Base-by-base conservation (phyloP, 2,329 filamentous ascomycete species). In the Cladosporium sp. region DNA sequence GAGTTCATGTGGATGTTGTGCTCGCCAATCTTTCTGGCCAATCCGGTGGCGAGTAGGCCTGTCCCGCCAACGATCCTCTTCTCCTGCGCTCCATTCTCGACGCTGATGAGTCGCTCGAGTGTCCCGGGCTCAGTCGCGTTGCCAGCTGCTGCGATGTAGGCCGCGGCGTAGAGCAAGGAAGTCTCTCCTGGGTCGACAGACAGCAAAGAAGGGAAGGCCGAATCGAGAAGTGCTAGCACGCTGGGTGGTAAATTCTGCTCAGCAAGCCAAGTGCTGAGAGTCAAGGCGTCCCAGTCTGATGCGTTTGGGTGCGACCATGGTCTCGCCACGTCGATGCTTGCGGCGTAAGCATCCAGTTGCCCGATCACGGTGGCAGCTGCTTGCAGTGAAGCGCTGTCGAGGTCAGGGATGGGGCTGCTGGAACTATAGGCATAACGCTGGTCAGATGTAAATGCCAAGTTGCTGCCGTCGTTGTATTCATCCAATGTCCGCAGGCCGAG, bases 401-500 rank as follows among this genome's bases (percentile, higher is more conserved):
- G 15, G 17, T 50, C 47, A 17, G 30, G 25, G 12, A 28, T 50
- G 17, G 47, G 28, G 14, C 49, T 42, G 9, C 17, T 43, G 39
- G 59, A 42, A 22, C 56, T 50, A 37, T 55, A 61, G 14, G 19
- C 42, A 19, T 47, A 5, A 4, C 25, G 36, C 20, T 51, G n/a
- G 20, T 25, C 36, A 20, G 30, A 36, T n/a, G 54, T 11, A n/a
- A 55, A 55, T 15, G 58, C 42, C 19, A 61, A 34, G 20, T 60
- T 60, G 54, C 58, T 30, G 34, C 63, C 61, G 3, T 25, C 34
- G 45, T 63, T 59, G 51, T 67, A 64, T 14, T 62, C 64, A 20
- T 55, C 51, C 40, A 63, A 67, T 1, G 62, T 64, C 12, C 60
- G 28, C 1, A 69, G 45, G 9, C 56, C 58, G 7, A 69, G 66